Base-by-base conservation (phyloP, 192 early-diverging fungal genomes). In the Glomus cerebriforme region DNA sequence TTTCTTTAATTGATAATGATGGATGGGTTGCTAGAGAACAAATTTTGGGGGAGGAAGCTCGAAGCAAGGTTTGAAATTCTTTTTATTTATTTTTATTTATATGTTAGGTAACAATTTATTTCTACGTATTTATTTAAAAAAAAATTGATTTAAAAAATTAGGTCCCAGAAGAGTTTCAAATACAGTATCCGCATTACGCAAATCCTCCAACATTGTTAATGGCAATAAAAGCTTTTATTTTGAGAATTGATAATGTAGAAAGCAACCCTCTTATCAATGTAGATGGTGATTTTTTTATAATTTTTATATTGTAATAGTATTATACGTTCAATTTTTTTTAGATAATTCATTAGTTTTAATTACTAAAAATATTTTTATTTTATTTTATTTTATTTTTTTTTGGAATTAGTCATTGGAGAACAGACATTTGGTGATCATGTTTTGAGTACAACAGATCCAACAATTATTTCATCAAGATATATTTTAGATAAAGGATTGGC, bases 1-100 rank as follows among this genome's bases (percentile, higher is more conserved):
- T 87, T 54, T 76, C 81, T 49, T 86, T 92, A 77, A 95, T 96
- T 82, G 94, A 97, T 73, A 83, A 85, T 19, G 78, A 88, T 69
- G 97, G 97, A 6, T 98, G 97, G 97, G 91, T 98, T n/a, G 94
- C 92, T 0, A 87, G 96, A 19, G 96, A 98, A 80, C 96, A 97
- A 84, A 97, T 98, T 77, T 83, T 98, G 26, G 97, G 97, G 22
- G 93, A 93, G 34, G 97, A 98, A 78, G 94, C 95, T 1, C 88
- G 96, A 31, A 95, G 93, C 84, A 95, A 95, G 79, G 92, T 83
- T 79, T n/a, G 13, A 80, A 81, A 39, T n/a, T 59, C 10, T 59
- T 59, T 59, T 59, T 59, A 8, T 59, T 59, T 22, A 8, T 13
- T 22, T 59, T 59, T 59, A 3, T 13, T 2, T 2, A 59, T 6